Percentiles rank a stretch among this genome's conserved stretches.
These are phyloP conservation scores for Baorangia bicolor DNA, from an alignment of 768 basidiomycete genomes.

Conservation along the genomic window DNA sequence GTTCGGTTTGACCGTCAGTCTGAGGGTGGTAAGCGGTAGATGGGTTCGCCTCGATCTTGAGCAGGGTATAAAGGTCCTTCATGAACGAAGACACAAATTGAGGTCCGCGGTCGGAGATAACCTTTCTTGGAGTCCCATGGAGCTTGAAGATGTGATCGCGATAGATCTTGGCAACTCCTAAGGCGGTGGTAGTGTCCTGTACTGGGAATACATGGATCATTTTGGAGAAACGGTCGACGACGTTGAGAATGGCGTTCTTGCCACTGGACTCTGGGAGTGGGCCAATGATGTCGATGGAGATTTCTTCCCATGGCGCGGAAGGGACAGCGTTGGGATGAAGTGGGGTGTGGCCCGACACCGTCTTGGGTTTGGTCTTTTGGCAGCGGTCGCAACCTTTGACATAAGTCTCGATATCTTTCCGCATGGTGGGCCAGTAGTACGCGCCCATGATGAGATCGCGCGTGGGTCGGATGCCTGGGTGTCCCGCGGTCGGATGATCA, in stretches of 20 bases:
- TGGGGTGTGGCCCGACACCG: background rate
- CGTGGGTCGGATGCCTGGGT: background rate
- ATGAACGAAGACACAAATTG: too few species aligned
- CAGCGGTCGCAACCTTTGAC: background rate
- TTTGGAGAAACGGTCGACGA: constrained; percentile 14
- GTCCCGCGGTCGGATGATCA: background rate
- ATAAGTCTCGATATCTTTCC: background rate
- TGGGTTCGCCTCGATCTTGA: background rate
- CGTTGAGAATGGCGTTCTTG: constrained; percentile 7
- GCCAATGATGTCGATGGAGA: constrained; percentile 10
- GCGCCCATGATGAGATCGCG: background rate
- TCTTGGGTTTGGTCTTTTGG: background rate
- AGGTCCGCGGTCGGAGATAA: too few species aligned
- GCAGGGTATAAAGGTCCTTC: background rate
- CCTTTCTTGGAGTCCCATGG: too few species aligned
- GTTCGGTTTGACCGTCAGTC: too few species aligned
- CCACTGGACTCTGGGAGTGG: constrained; percentile 7
- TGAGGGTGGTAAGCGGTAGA: background rate
- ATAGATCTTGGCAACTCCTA: constrained; percentile 18
- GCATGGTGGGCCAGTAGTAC: background rate
- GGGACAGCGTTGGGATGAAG: background rate
- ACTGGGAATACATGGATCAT: constrained; percentile 18
- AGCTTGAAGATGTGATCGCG: constrained; percentile 25
- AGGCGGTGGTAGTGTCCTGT: constrained; percentile 13
- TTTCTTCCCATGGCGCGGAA: background rate